These are phyloP conservation scores for Bolboschoenus planiculmis DNA, from an alignment of 176 grass and related monocot genomes.

Conservation along the genomic window DNA sequence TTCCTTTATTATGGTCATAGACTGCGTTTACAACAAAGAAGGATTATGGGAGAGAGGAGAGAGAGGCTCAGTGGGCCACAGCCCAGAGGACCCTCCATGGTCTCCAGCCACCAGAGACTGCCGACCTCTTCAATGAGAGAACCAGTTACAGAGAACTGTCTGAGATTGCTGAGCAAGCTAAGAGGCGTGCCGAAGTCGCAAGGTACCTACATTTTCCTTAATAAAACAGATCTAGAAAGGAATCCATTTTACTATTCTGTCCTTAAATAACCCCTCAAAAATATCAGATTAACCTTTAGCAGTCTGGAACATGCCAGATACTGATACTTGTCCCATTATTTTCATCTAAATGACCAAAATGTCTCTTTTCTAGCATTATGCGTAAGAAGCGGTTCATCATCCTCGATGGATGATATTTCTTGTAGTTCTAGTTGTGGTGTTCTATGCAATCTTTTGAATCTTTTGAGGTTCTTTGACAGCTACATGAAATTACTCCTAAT, in stretches of 20 bases:
- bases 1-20: constrained; percentile 23
- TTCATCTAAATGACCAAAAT: not conserved
- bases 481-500: not conserved
- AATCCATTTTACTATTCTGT: not conserved
- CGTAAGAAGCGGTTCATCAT: not conserved
- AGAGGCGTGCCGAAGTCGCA: constrained; percentile 81
- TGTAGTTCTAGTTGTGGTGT: not conserved
- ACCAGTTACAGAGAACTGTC: constrained; percentile 69
- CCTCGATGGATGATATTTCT: not conserved
- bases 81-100: constrained; percentile 89
- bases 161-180: constrained; percentile 93
- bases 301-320: not conserved
- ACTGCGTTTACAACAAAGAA: constrained; percentile 81
- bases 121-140: constrained; percentile 33
- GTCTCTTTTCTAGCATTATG: not conserved
- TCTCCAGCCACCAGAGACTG: constrained; percentile 40
- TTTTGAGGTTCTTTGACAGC: not conserved
- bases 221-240: not conserved
- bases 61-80: constrained; percentile 87
- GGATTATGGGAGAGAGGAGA: constrained; percentile 82
- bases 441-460: not conserved
- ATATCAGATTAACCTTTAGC: not conserved
- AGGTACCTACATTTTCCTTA: constrained; percentile 31
- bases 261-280: not conserved
- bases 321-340: not conserved